Evolutionary conservation across 2,329 filamentous ascomycete species (phyloP).

Genomic region (Cytospora chrysosperma): DNA sequence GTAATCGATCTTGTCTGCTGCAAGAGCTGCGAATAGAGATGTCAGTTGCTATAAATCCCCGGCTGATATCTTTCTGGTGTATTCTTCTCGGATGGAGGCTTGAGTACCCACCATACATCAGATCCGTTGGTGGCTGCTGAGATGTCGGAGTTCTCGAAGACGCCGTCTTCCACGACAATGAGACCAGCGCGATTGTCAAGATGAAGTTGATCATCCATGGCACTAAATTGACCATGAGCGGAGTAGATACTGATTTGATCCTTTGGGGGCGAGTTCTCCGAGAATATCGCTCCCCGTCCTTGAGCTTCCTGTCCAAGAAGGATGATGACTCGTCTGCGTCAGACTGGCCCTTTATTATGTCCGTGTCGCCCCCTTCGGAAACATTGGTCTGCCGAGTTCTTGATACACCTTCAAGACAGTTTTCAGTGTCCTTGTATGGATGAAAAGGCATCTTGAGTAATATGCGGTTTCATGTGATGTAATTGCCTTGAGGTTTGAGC

Average conservation of each 20-base stretch:
- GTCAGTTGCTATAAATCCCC: not conserved
- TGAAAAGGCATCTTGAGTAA: not conserved
- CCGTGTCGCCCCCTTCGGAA: not conserved
- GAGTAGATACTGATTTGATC: not conserved
- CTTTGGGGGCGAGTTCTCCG: not conserved
- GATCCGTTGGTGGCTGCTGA: not conserved
- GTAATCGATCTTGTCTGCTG: slow-evolving; percentile 14
- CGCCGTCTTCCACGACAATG: not conserved
- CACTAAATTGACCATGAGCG: not conserved
- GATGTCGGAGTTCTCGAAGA: not conserved
- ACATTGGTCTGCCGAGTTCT: not conserved
- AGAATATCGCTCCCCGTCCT: not conserved
- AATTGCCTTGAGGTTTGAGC: not conserved
- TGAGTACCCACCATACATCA: slow-evolving; percentile 14
- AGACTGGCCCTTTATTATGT: not conserved
- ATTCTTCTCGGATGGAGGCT: too few species aligned
- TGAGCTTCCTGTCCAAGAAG: slow-evolving; percentile 2
- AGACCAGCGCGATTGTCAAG: not conserved
- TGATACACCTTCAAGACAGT: not conserved
- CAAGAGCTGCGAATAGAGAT: not conserved
- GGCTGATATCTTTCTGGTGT: not conserved
- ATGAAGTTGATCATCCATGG: slow-evolving; percentile 12
- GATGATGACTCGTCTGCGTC: slow-evolving; percentile 4
- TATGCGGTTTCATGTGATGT: fast-evolving
- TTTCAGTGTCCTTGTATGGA: not conserved